phyloP scores from a whole-genome alignment of 2,329 filamentous ascomycete genomes.

The Cordyceps tenuipes region DNA sequence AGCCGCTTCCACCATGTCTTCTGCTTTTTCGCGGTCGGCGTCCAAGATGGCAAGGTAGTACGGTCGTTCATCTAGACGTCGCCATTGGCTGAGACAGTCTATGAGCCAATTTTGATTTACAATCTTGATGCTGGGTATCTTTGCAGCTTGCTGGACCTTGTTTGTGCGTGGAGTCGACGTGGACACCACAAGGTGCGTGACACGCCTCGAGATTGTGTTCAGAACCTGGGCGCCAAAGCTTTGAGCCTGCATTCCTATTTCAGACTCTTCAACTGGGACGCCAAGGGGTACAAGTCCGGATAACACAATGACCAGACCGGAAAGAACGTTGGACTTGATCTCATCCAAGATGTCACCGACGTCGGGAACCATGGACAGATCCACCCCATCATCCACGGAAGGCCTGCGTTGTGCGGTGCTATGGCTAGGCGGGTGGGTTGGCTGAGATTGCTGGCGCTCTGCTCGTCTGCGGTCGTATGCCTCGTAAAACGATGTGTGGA shows the following conservation, averaged over 20 bases:
- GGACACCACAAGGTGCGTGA: constrained; percentile 69
- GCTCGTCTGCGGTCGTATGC: constrained; percentile 59
- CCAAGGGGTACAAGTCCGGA: constrained; percentile 84
- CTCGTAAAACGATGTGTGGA: constrained; percentile 76
- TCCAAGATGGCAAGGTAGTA: constrained; percentile 72
- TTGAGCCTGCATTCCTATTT: constrained; percentile 79
- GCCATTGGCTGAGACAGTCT: constrained; percentile 79
- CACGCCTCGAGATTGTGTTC: constrained; percentile 48
- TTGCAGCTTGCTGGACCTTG: constrained; percentile 81
- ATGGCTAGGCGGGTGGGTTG: constrained; percentile 27
- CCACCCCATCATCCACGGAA: constrained; percentile 33
- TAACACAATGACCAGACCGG: constrained; percentile 70
- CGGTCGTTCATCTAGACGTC: constrained; percentile 65
- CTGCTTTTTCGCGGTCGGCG: constrained; percentile 44
- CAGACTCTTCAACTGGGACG: constrained; percentile 68
- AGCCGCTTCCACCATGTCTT: constrained; percentile 25
- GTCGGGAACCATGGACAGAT: constrained; percentile 61
- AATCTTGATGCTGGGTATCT: constrained; percentile 75
- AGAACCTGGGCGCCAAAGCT: constrained; percentile 69
- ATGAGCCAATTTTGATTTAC: constrained; percentile 87
- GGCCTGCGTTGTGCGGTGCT: constrained; percentile 23
- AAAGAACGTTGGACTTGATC: constrained; percentile 70
- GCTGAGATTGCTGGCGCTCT: constrained; percentile 26
- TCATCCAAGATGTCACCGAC: constrained; percentile 75
- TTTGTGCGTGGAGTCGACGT: constrained; percentile 68